Evolutionary conservation across 1,284 basidiomycete species (phyloP).

Genomic region (Rhodotorula mucilaginosa): DNA sequence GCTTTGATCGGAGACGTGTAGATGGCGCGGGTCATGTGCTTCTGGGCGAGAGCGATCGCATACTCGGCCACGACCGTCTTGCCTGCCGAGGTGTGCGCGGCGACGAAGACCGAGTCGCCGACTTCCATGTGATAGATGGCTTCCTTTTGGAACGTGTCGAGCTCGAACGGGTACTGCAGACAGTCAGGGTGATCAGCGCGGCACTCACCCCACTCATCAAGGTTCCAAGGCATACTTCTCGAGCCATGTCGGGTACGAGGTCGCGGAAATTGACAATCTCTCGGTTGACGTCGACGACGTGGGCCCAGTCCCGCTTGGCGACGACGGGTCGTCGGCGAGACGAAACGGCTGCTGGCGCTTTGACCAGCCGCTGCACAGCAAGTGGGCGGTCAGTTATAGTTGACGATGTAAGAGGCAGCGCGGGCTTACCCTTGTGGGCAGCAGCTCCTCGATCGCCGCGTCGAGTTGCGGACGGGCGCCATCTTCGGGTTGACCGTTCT

Average conservation of each 20-base stretch:
- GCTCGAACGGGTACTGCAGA: constrained; percentile 72
- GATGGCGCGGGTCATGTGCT: constrained; percentile 98
- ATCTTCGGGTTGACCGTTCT: background rate
- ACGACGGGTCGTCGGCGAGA: constrained; percentile 40
- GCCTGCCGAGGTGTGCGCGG: constrained; percentile 98
- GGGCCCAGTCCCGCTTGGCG: constrained; percentile 91
- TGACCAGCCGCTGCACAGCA: constrained; percentile 21
- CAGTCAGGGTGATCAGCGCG: too few species aligned
- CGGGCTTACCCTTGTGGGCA: constrained; percentile 27
- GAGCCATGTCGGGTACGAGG: constrained; percentile 83
- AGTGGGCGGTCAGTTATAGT: background rate
- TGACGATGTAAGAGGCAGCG: too few species aligned
- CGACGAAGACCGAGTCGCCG: constrained; percentile 97
- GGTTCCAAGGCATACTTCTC: constrained; percentile 33
- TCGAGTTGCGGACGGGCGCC: constrained; percentile 21
- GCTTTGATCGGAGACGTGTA: constrained; percentile 99
- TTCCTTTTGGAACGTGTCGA: constrained; percentile 93
- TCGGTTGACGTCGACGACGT: constrained; percentile 89
- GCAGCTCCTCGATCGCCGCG: constrained; percentile 34
- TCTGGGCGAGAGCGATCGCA: constrained; percentile 91
- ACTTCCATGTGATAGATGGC: constrained; percentile 97
- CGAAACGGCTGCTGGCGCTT: constrained; percentile 24
- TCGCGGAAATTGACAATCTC: constrained; percentile 83
- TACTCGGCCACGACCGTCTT: constrained; percentile 99
- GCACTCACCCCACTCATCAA: background rate